These are phyloP conservation scores for Microcos paniculata DNA, from an alignment of 345 rosid genomes.

Conservation along the genomic window DNA sequence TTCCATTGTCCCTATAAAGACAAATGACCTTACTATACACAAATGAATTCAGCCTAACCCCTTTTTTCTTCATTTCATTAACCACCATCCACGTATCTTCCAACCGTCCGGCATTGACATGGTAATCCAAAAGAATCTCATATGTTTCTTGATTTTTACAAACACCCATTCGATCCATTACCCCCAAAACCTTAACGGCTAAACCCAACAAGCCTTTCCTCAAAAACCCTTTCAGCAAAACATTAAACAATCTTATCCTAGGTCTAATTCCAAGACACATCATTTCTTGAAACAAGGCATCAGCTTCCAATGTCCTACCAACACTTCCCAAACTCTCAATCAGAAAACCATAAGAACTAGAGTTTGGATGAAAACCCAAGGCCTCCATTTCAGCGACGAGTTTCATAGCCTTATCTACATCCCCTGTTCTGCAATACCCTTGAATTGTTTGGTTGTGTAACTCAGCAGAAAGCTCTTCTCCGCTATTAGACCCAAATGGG, in stretches of 20 bases:
- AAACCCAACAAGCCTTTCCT: constrained; percentile 56
- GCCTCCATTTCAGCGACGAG: constrained; percentile 55
- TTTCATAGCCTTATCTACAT: constrained; percentile 49
- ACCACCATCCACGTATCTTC: constrained; percentile 60
- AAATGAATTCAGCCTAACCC: constrained; percentile 42
- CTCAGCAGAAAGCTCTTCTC: constrained; percentile 34
- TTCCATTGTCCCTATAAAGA: constrained; percentile 70
- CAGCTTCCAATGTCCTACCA: constrained; percentile 66
- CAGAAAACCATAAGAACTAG: constrained; percentile 38
- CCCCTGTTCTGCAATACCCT: constrained; percentile 41
- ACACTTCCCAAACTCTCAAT: constrained; percentile 43
- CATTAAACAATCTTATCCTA: constrained; percentile 35
- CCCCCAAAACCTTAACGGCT: constrained; percentile 37
- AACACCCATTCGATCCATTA: constrained; percentile 37
- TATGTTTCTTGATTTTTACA: constrained; percentile 41
- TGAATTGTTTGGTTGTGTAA: constrained; percentile 45
- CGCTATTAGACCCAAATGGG: constrained; percentile 5
- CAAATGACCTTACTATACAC: constrained; percentile 55
- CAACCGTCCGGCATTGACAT: constrained; percentile 58
- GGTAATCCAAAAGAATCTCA: constrained; percentile 53
- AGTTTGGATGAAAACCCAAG: constrained; percentile 38
- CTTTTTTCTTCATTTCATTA: constrained; percentile 49
- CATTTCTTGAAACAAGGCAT: constrained; percentile 57
- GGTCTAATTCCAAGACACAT: constrained; percentile 34
- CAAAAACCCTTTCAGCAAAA: constrained; percentile 50